Percentiles rank a stretch among this genome's conserved stretches.
Evolutionary conservation across 306 rosid genomes (phyloP).

Genomic region (Arachis hypogaea): DNA sequence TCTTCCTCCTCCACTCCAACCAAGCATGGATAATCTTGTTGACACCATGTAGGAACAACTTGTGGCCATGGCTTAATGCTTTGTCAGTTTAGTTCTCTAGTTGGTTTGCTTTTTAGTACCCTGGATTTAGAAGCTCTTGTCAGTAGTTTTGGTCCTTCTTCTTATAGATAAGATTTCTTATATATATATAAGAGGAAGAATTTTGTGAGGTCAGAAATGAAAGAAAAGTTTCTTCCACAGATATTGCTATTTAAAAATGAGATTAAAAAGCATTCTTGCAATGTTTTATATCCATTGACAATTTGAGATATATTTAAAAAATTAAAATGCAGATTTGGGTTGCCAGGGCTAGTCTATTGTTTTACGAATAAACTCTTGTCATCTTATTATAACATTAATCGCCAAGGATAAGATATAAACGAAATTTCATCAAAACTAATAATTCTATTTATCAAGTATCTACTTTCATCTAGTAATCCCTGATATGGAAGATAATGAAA

Average conservation of each 20-base stretch:
- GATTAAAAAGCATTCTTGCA: too few relatives aligned
- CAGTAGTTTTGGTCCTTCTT: slow-evolving; percentile 18
- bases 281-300: too few relatives aligned
- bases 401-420: too few relatives aligned
- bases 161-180: slow-evolving; percentile 61
- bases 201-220: slow-evolving; percentile 44
- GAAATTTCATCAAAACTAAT: too few relatives aligned
- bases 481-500: background rate
- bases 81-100: slow-evolving; percentile 28
- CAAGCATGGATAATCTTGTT: slow-evolving; percentile 58
- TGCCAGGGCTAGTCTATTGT: too few relatives aligned
- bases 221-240: slow-evolving; percentile 18
- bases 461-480: background rate
- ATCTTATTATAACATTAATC: too few relatives aligned
- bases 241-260: background rate
- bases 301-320: too few relatives aligned
- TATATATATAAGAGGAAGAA: slow-evolving; percentile 19
- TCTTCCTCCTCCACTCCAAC: slow-evolving; percentile 48
- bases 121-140: background rate
- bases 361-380: too few relatives aligned
- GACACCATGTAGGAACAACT: slow-evolving; percentile 66
- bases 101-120: slow-evolving; percentile 14
- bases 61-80: slow-evolving; percentile 68
- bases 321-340: too few relatives aligned
- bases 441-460: too few relatives aligned